Evolutionary conservation across 805 yeast species (phyloP).

Genomic region (Lipomyces anomalus): DNA sequence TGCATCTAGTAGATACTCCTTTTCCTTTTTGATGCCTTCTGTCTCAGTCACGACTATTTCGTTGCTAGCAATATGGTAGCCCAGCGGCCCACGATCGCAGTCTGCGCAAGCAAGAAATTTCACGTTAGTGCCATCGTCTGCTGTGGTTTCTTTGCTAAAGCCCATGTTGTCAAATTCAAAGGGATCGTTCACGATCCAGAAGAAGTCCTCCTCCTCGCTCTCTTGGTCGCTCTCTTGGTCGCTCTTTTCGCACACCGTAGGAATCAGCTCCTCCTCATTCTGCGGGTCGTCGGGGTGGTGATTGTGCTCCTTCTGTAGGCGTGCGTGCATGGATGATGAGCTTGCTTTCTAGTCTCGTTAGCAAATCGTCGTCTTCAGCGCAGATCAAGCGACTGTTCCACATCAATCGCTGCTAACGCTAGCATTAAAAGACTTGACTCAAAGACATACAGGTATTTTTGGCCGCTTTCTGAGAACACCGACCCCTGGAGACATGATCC

Average conservation of each 20-base stretch:
- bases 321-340: too few species aligned
- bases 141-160: slow-evolving; percentile 16
- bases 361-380: too few species aligned
- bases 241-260: too few species aligned
- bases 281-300: too few species aligned
- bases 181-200: slow-evolving; percentile 22
- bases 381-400: too few species aligned
- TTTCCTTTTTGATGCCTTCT: neutral
- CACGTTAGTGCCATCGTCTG: slow-evolving; percentile 9
- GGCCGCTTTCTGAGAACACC: neutral
- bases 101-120: slow-evolving; percentile 26
- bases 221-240: too few species aligned
- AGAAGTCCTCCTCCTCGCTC: slow-evolving; percentile 6
- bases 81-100: slow-evolving; percentile 26
- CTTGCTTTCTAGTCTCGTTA: too few species aligned
- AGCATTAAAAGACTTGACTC: too few species aligned
- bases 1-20: slow-evolving; percentile 17
- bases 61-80: slow-evolving; percentile 16
- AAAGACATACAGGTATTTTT: too few species aligned
- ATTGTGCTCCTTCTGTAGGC: too few species aligned
- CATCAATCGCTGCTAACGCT: too few species aligned
- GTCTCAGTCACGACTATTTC: neutral
- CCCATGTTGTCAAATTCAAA: slow-evolving; percentile 26
- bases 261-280: too few species aligned
- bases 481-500: neutral